A percentile compares a stretch with the other conserved stretches of the same genome.
Evolutionary conservation across 306 rosid species (phyloP).

Genomic region (Vigna unguiculata): DNA sequence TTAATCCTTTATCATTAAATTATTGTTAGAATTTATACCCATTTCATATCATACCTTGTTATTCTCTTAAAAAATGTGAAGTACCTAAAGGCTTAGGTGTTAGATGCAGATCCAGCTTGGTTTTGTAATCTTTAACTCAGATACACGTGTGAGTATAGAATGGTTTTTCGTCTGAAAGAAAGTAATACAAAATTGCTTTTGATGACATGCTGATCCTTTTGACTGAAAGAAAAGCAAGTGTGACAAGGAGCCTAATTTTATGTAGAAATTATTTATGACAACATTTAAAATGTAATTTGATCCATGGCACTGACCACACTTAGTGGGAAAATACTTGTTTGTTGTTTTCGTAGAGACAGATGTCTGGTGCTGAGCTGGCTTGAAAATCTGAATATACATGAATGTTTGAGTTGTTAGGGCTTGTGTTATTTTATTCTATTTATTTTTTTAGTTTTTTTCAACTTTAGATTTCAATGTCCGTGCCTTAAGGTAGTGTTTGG

Average conservation of each 20-base stretch:
- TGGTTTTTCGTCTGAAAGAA: background rate
- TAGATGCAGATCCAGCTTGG: background rate
- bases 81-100: background rate
- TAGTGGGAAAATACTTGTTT: background rate
- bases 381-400: background rate
- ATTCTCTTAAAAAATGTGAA: background rate
- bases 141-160: background rate
- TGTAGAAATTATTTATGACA: background rate
- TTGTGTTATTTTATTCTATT: background rate
- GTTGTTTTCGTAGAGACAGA: background rate
- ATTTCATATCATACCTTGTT: background rate
- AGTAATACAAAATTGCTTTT: background rate
- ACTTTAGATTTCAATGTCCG: background rate
- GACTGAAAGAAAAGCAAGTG: background rate
- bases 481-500: background rate
- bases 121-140: background rate
- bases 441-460: background rate
- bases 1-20: background rate
- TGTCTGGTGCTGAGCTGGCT: constrained; percentile 21
- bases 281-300: background rate
- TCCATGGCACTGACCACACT: background rate
- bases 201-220: background rate
- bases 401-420: constrained; percentile 16
- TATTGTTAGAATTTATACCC: background rate
- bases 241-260: background rate